Percentiles rank a stretch among this genome's conserved stretches.
These are phyloP conservation scores for Manihot esculenta DNA, from an alignment of 441 rosid genomes.

Conservation along the genomic window DNA sequence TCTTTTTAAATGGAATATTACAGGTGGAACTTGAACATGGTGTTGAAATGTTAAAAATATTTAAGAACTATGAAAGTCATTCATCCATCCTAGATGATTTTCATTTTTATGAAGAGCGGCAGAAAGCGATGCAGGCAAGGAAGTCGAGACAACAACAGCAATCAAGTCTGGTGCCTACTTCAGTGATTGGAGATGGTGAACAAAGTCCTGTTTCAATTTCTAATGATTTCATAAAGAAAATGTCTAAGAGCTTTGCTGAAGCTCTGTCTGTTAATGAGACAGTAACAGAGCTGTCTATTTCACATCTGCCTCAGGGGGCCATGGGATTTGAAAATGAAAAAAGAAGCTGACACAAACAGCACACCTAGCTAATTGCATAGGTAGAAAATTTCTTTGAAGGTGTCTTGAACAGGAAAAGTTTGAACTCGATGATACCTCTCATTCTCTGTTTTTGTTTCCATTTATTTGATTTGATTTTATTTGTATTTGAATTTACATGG, in stretches of 20 bases:
- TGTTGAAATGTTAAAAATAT: conserved; percentile 68
- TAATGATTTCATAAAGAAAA: conserved; percentile 37
- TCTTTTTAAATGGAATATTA: conserved; percentile 11
- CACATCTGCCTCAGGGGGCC: conserved; percentile 10
- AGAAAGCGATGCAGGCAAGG: conserved; percentile 73
- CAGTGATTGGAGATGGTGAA: conserved; percentile 20
- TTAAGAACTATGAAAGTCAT: conserved; percentile 52
- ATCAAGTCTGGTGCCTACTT: conserved; percentile 24
- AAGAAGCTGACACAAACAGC: conserved; percentile 18
- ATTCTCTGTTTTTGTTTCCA: neutral
- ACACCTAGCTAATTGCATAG: conserved; percentile 7
- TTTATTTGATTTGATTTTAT: neutral
- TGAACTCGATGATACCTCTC: conserved; percentile 9
- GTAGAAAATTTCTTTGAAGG: conserved; percentile 10
- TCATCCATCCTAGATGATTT: conserved; percentile 83
- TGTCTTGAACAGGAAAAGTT: conserved; percentile 4
- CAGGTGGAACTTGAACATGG: conserved; percentile 77
- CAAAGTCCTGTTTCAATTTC: conserved; percentile 33
- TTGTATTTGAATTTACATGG: conserved; percentile 9
- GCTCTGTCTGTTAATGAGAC: conserved; percentile 47
- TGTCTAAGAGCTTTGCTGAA: conserved; percentile 65
- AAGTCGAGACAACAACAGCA: conserved; percentile 47
- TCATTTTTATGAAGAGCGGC: conserved; percentile 71
- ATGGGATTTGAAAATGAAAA: conserved; percentile 18
- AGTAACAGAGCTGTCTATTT: conserved; percentile 6